Base-by-base conservation (phyloP, 495 filamentous ascomycete species). In the Aspergillus avenaceus region DNA sequence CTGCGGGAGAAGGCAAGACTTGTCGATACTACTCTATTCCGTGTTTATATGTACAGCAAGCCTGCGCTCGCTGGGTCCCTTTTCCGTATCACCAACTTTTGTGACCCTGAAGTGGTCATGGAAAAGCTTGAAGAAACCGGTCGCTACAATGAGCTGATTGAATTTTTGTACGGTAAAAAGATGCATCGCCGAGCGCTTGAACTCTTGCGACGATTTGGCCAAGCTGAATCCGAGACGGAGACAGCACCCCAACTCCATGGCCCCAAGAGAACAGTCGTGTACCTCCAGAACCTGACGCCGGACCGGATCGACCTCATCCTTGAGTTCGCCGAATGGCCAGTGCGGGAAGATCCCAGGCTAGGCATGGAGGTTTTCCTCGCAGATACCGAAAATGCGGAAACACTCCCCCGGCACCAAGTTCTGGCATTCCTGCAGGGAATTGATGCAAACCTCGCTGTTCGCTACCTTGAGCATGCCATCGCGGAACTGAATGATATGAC, bases 31-130 rank as follows among this genome's bases (percentile, higher is more conserved):
- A 91, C 90, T 2, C 77, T 97, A 1, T 99, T 99, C 71, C 81
- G 92, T 21, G 85, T 88, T 2, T 91, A 93, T 61, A 97, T 97
- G 88, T 89, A 88, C 53, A 87, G 84, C 5, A 85, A 82, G 9
- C 93, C 93, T 5, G 81, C 86, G 2, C 75, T 97, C 1, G 91
- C 89, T 24, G 89, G 87, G 1, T 87, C 91, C 3, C 81, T 99
- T 1, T 96, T 99, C 69, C 90, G 95, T 12, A 90, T 97, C 42
- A 85, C 90, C 63, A 99, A 99, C 63, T 97, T 96, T 66, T 97
- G 93, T 58, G 92, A 97, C 55, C 92, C 93, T 0, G 86, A 88
- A 23, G 93, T 99, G 1, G 91, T 99, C 22, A 92, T 95, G 63
- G 87, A 97, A 66, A 84, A 88, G 52, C 76, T 99, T 8, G 83